Evolutionary conservation across 179 eudicot species (phyloP).

Genomic region (Pouteria campechiana): DNA sequence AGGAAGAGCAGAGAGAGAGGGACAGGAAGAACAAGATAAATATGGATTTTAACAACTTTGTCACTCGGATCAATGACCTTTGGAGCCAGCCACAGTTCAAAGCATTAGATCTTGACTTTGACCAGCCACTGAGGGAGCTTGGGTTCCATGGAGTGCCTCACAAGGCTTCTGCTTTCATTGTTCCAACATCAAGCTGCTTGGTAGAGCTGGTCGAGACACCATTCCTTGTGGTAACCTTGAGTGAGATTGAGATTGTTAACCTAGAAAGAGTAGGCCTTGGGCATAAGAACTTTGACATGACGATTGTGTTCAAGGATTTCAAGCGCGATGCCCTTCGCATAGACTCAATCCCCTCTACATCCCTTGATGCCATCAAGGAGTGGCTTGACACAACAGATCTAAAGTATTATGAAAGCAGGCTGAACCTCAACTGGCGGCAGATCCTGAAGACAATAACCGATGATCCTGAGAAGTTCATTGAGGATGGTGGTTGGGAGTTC

Average conservation of each 20-base stretch:
- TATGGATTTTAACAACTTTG: slow-evolving; percentile 59
- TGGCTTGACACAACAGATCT: slow-evolving; percentile 67
- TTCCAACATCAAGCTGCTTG: slow-evolving; percentile 60
- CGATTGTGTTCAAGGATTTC: slow-evolving; percentile 56
- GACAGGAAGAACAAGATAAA: slow-evolving; percentile 58
- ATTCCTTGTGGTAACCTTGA: slow-evolving; percentile 39
- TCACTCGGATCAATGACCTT: slow-evolving; percentile 49
- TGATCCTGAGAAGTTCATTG: slow-evolving; percentile 50
- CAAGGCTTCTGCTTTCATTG: slow-evolving; percentile 55
- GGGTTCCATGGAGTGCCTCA: slow-evolving; percentile 67
- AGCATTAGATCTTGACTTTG: slow-evolving; percentile 47
- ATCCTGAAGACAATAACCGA: slow-evolving; percentile 51
- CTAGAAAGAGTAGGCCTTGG: slow-evolving; percentile 61
- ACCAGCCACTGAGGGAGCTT: slow-evolving; percentile 59
- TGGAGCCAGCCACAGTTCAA: slow-evolving; percentile 63
- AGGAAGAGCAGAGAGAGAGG: slow-evolving; percentile 62
- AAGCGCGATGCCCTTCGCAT: slow-evolving; percentile 62
- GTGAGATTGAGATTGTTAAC: slow-evolving; percentile 59
- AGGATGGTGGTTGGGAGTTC: slow-evolving; percentile 71
- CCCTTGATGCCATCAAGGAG: slow-evolving; percentile 66
- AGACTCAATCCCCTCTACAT: slow-evolving; percentile 55
- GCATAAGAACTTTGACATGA: slow-evolving; percentile 64
- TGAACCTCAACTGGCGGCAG: slow-evolving; percentile 56
- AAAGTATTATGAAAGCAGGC: slow-evolving; percentile 54
- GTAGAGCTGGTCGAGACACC: slow-evolving; percentile 61